Evolutionary conservation across 306 rosid species (phyloP).

Genomic region (Acacia melanoxylon): DNA sequence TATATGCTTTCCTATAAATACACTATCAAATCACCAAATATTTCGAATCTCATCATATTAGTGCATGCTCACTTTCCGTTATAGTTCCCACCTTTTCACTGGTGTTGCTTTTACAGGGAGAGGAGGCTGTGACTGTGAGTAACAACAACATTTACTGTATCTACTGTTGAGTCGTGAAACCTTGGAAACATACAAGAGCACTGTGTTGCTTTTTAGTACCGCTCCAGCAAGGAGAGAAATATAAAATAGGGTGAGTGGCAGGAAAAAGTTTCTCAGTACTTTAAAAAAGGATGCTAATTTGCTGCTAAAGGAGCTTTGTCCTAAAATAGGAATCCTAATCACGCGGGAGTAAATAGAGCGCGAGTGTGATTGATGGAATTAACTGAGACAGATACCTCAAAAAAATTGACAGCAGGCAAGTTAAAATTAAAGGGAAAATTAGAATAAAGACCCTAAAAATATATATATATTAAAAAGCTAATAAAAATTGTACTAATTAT

Average conservation of each 20-base stretch:
- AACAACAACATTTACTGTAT: not conserved
- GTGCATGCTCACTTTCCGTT: slow-evolving; percentile 10
- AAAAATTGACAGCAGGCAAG: not conserved
- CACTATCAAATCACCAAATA: slow-evolving; percentile 7
- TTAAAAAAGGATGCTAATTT: not conserved
- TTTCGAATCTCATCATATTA: slow-evolving; percentile 6
- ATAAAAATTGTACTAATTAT: no score
- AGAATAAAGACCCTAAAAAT: no score
- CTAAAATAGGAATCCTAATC: not conserved
- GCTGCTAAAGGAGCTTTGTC: not conserved
- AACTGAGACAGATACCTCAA: not conserved
- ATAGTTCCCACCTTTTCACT: not conserved
- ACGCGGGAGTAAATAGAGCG: not conserved
- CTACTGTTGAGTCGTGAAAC: not conserved
- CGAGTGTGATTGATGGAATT: not conserved
- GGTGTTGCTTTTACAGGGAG: not conserved
- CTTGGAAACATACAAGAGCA: not conserved
- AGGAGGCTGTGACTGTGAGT: not conserved
- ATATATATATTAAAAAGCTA: no score
- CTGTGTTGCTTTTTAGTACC: not conserved
- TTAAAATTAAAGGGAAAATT: not conserved
- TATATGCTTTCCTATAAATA: not conserved
- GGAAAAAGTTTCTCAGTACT: not conserved
- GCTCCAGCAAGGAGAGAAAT: not conserved
- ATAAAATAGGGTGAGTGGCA: not conserved